phyloP scores from a whole-genome alignment of 108 stramenopile species.

The Cyclotella kingstonii region DNA sequence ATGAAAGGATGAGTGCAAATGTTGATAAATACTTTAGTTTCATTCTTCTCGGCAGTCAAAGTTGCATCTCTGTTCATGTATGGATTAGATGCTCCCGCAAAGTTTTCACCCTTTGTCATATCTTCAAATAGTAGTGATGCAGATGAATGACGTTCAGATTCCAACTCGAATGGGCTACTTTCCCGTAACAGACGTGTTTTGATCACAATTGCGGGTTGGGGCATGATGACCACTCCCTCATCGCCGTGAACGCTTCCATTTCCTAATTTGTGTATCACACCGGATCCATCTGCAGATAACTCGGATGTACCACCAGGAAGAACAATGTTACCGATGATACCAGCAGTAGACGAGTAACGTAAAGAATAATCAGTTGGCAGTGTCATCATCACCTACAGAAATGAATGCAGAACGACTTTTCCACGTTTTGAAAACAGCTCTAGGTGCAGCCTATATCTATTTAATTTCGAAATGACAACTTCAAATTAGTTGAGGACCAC shows the following conservation, averaged over 20 bases:
- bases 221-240: conserved; percentile 32
- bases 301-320: not conserved
- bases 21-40: conserved; percentile 40
- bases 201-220: conserved; percentile 39
- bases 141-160: conserved; percentile 2
- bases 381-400: not conserved
- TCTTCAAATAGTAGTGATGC: not conserved
- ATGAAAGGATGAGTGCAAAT: conserved; percentile 38
- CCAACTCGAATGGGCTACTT: not conserved
- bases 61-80: too few species aligned
- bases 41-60: not conserved
- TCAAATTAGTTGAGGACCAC: too few species aligned
- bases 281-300: not conserved
- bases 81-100: too few species aligned
- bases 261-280: not conserved
- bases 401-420: too few species aligned
- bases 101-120: too few species aligned
- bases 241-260: not conserved
- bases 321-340: conserved; percentile 2
- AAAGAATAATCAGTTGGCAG: conserved; percentile 4
- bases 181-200: conserved; percentile 26
- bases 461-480: too few species aligned
- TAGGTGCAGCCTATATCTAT: too few species aligned
- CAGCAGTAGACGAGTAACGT: conserved; percentile 4
- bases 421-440: too few species aligned